phyloP scores from a whole-genome alignment of 495 filamentous ascomycete genomes.

The Trichoderma orchidacearum region DNA sequence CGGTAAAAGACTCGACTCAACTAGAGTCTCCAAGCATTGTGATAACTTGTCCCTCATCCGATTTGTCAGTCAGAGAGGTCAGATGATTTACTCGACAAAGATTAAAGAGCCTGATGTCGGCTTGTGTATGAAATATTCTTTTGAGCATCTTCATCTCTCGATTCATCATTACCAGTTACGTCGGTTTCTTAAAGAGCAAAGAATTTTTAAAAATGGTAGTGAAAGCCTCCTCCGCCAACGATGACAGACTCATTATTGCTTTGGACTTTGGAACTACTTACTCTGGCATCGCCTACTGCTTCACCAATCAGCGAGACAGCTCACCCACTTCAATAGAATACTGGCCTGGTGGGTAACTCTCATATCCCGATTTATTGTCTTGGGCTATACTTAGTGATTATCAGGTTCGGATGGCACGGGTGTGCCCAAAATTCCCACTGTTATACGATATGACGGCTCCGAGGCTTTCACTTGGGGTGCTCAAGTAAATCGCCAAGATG shows the following conservation, averaged over 20 bases:
- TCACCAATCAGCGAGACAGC: conserved; percentile 4
- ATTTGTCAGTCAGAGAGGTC: too few species aligned
- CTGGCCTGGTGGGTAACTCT: not conserved
- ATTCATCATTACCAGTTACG: not conserved
- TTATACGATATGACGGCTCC: conserved; percentile 8
- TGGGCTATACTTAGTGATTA: not conserved
- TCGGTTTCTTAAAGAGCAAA: too few species aligned
- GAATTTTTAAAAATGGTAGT: not conserved
- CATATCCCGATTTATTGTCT: not conserved
- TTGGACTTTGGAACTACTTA: conserved; percentile 19
- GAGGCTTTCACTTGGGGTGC: conserved; percentile 11
- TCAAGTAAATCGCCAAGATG: conserved; percentile 4
- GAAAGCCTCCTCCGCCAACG: not conserved
- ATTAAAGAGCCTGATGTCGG: not conserved
- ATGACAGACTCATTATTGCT: conserved; percentile 6
- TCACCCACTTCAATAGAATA: not conserved
- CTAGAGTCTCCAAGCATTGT: not conserved
- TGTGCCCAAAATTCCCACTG: conserved; percentile 11
- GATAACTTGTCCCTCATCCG: not conserved
- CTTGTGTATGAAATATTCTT: not conserved
- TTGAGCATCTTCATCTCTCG: not conserved
- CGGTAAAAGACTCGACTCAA: not conserved
- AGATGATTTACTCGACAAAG: not conserved
- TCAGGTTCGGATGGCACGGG: conserved; percentile 8
- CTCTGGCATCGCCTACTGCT: conserved; percentile 13